phyloP scores from a whole-genome alignment of 1,284 basidiomycete species.

The Thelephora terrestris region DNA sequence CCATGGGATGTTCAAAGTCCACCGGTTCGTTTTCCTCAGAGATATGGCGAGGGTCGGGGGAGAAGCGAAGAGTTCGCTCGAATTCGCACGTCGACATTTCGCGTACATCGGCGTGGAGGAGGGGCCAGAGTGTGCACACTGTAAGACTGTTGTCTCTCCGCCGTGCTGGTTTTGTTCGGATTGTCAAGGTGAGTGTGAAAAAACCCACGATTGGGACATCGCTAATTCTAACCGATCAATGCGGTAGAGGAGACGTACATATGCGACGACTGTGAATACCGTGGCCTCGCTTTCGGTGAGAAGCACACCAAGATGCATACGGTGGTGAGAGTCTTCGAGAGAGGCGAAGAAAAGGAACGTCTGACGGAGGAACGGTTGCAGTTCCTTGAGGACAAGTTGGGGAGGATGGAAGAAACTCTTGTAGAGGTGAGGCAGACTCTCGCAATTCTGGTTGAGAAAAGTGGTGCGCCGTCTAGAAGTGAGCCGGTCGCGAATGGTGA shows the following conservation, averaged over 20 bases:
- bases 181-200: slow-evolving; percentile 11
- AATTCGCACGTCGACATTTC: background rate
- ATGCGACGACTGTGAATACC: slow-evolving; percentile 11
- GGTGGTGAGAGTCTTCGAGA: slow-evolving; percentile 4
- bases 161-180: slow-evolving; percentile 22
- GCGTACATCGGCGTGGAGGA: background rate
- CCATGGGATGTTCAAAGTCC: slow-evolving; percentile 22
- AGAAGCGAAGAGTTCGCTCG: slow-evolving; percentile 11
- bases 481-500: too few relatives aligned
- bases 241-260: slow-evolving; percentile 9
- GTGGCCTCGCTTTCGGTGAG: slow-evolving; percentile 4
- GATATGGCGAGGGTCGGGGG: slow-evolving; percentile 15
- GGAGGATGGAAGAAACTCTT: slow-evolving; percentile 12
- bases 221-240: slow-evolving; percentile 1
- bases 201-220: slow-evolving; percentile 7
- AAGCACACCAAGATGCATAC: slow-evolving; percentile 17
- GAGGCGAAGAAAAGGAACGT: background rate
- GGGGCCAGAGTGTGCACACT: background rate
- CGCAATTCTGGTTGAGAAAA: too few relatives aligned
- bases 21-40: slow-evolving; percentile 15
- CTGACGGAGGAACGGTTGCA: slow-evolving; percentile 11
- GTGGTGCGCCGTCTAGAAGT: too few relatives aligned
- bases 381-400: slow-evolving; percentile 15
- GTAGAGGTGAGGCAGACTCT: too few relatives aligned
- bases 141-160: slow-evolving; percentile 7